Evolutionary conservation across 2,329 filamentous ascomycete genomes (phyloP).

Genomic region (Niveomyces coronatus): DNA sequence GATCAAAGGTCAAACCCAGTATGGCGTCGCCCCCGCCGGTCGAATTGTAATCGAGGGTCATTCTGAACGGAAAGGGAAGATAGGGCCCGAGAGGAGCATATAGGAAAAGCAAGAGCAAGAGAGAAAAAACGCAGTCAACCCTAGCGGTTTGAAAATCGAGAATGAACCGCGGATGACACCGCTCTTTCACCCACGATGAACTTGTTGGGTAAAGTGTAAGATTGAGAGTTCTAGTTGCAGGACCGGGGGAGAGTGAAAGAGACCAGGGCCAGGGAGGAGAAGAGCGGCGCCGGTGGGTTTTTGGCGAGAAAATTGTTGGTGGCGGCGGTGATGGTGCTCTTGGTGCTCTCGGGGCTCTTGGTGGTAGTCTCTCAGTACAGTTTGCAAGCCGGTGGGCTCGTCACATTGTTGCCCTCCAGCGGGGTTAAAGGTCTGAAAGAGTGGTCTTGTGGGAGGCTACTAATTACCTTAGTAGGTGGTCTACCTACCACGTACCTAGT

Average conservation of each 20-base stretch:
- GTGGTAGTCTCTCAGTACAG: background rate
- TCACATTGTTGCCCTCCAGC: no score
- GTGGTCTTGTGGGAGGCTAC: no score
- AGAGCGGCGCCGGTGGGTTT: conserved; percentile 7
- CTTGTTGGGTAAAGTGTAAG: conserved; percentile 11
- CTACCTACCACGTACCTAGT: no score
- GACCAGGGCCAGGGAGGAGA: conserved; percentile 10
- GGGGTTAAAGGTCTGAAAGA: no score
- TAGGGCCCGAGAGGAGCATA: conserved; percentile 19
- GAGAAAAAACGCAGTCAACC: conserved; percentile 8
- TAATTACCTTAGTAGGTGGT: no score
- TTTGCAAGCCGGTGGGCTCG: background rate
- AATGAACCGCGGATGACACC: conserved; percentile 30
- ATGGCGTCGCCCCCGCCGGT: conserved; percentile 47
- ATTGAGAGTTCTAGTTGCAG: conserved; percentile 13
- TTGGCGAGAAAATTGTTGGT: conserved; percentile 6
- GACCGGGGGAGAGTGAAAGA: conserved; percentile 7
- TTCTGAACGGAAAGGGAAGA: conserved; percentile 27
- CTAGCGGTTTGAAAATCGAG: conserved; percentile 24
- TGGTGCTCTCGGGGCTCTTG: background rate
- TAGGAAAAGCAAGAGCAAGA: conserved; percentile 18
- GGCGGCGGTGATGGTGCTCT: conserved; percentile 2
- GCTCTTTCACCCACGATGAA: conserved; percentile 26
- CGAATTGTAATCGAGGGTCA: conserved; percentile 51
- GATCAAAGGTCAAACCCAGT: conserved; percentile 51